phyloP scores from a whole-genome alignment of 179 eudicot genomes.

The Amaranthus tricolor region DNA sequence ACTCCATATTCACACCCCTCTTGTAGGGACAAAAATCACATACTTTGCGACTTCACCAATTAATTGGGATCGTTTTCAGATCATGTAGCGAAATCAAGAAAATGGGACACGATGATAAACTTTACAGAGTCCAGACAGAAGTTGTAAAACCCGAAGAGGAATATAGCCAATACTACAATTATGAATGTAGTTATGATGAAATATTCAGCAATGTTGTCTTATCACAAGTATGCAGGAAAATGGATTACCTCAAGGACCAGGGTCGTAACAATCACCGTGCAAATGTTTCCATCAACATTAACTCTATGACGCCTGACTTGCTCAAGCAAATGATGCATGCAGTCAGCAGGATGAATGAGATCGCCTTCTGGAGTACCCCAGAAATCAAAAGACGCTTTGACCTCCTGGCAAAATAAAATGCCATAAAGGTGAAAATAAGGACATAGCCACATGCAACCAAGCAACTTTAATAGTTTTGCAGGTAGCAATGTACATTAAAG shows the following conservation, averaged over 20 bases:
- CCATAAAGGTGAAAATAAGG: neutral
- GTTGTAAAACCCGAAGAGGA: neutral
- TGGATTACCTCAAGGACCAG: slow-evolving; percentile 70
- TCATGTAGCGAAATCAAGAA: neutral
- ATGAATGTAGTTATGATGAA: neutral
- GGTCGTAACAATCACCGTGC: slow-evolving; percentile 67
- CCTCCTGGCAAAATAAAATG: slow-evolving; percentile 37
- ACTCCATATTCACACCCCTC: too few species aligned
- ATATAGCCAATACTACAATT: too few species aligned
- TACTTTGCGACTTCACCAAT: too few species aligned
- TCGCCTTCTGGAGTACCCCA: slow-evolving; percentile 73
- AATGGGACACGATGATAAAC: neutral
- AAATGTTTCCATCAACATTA: slow-evolving; percentile 70
- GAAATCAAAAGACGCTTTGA: slow-evolving; percentile 57
- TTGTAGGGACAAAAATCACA: too few species aligned
- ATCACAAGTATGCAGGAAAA: slow-evolving; percentile 6
- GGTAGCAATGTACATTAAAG: neutral
- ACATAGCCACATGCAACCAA: slow-evolving; percentile 1
- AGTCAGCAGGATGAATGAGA: slow-evolving; percentile 64
- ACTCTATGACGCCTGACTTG: slow-evolving; percentile 66
- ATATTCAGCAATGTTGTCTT: neutral
- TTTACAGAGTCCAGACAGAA: too few species aligned
- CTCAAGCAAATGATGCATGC: slow-evolving; percentile 72
- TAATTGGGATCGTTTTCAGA: too few species aligned
- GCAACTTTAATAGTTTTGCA: neutral